Base-by-base conservation (phyloP, 805 yeast genomes). In the Wickerhamomyces bisporus region DNA sequence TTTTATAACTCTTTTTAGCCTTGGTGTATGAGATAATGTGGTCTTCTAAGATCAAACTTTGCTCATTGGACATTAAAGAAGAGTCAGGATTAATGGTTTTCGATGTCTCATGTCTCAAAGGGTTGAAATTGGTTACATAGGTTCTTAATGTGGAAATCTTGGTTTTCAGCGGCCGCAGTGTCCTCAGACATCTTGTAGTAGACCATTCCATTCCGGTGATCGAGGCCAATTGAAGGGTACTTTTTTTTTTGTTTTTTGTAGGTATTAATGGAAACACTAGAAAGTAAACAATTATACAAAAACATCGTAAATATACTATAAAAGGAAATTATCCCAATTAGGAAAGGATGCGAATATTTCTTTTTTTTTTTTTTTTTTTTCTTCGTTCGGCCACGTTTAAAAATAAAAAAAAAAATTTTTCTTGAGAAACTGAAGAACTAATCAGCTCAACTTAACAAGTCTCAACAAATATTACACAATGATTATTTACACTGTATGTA, bases 401-500 rank as follows among this genome's bases (percentile, higher is more conserved):
- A 34, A 20, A 36, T 24, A 34, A 35, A 36, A 36, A 42, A 42
- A 49, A 34, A 30, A 35, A 35, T 25, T 41, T 43, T 42, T 34
- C 29, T 23, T 28, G 24, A 9, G 18, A 16, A 27, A 7, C 10
- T 10, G 10, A 21, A 21, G 10, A 7, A 21, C 24, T 10, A 14
- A 17, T 5, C 6, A 15, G 14, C 12, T 17, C 21, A 19, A 8
- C 32, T 25, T 25, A 10, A 26, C 17, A 10, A 38, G 14, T 7
- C 3, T 23, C 13, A 5, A 6, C 30, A 38, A 20, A 20, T 12
- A 14, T 24, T 21, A 26, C 27, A 41, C 34, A 40, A 47, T 47
- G 49, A 36, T 39, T 34, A 47, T 45, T 45, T 47, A 38, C 44
- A 32, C 45, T 16, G 47, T 43, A 34, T 15, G 49, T 39, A n/a